phyloP scores from a whole-genome alignment of 495 filamentous ascomycete genomes.

The Xylaria palmicola region DNA sequence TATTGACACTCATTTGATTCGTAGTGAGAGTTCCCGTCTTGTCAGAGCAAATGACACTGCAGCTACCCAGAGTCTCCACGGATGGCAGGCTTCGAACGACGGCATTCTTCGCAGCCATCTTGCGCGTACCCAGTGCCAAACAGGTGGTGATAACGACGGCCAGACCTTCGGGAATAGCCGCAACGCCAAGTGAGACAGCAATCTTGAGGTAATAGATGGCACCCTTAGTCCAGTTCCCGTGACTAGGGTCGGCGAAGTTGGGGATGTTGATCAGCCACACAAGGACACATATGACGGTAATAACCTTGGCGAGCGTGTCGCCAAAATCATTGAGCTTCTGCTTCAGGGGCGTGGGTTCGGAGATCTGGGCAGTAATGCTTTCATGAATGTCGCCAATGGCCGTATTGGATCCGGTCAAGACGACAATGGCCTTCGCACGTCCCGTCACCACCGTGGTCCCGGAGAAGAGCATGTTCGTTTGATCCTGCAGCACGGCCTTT shows the following conservation, averaged over 20 bases:
- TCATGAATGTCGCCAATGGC: slow-evolving; percentile 99
- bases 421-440: slow-evolving; percentile 88
- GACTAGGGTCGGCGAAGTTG: slow-evolving; percentile 91
- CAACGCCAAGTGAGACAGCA: slow-evolving; percentile 96
- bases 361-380: slow-evolving; percentile 97
- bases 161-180: slow-evolving; percentile 94
- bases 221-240: slow-evolving; percentile 94
- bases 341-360: slow-evolving; percentile 94
- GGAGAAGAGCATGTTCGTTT: slow-evolving; percentile 97
- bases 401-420: slow-evolving; percentile 84
- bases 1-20: slow-evolving; percentile 99
- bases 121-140: slow-evolving; percentile 88
- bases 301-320: slow-evolving; percentile 94
- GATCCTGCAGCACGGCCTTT: slow-evolving; percentile 94
- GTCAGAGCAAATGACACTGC: slow-evolving; percentile 99
- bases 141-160: slow-evolving; percentile 98
- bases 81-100: slow-evolving; percentile 95
- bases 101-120: slow-evolving; percentile 98
- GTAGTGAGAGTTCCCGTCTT: slow-evolving; percentile 99
- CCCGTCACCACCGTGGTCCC: slow-evolving; percentile 97
- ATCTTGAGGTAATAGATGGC: slow-evolving; percentile 99
- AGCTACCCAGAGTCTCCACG: slow-evolving; percentile 97
- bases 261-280: slow-evolving; percentile 99
- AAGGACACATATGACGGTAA: slow-evolving; percentile 90
- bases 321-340: slow-evolving; percentile 99